Conservation (phyloP, 2,329 filamentous ascomycete genomes). For the Pleochaeta shiraiana region DNA sequence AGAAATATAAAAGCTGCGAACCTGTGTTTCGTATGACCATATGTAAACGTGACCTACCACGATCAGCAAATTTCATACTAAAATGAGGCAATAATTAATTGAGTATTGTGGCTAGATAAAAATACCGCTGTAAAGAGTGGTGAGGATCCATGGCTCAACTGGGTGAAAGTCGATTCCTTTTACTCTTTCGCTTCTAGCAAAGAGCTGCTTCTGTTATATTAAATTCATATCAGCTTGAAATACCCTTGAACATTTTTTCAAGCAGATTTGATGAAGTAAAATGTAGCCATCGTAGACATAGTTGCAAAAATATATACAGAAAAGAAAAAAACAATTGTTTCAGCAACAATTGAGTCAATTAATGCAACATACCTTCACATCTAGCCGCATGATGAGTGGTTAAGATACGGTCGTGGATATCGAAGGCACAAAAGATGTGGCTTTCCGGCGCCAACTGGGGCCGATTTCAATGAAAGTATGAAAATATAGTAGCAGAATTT, state of each 20-base stretch:
- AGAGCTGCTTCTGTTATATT: slow-evolving; percentile 46
- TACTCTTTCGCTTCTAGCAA: slow-evolving; percentile 83
- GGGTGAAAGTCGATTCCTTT: slow-evolving; percentile 97
- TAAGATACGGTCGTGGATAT: slow-evolving; percentile 5
- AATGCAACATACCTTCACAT: slow-evolving; percentile 30
- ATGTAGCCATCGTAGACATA: too few species aligned
- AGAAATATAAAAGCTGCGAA: slow-evolving; percentile 15
- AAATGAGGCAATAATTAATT: too few species aligned
- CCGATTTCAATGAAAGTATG: slow-evolving; percentile 6
- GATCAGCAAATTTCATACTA: not conserved
- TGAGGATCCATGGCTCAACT: slow-evolving; percentile 90
- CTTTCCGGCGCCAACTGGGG: slow-evolving; percentile 8
- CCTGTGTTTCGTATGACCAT: slow-evolving; percentile 92
- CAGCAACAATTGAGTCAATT: not conserved
- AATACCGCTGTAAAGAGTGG: slow-evolving; percentile 83
- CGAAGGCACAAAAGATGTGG: slow-evolving; percentile 10
- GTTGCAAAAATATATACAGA: too few species aligned
- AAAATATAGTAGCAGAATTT: not conserved
- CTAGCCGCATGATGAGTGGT: slow-evolving; percentile 34
- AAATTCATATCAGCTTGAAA: slow-evolving; percentile 19
- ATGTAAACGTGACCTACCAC: slow-evolving; percentile 86
- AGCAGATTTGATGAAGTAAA: too few species aligned
- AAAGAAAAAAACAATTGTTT: too few species aligned
- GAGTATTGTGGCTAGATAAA: not conserved
- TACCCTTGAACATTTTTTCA: not conserved